Evolutionary conservation across 805 yeast species (phyloP).

Genomic region (Saturnispora dispora): DNA sequence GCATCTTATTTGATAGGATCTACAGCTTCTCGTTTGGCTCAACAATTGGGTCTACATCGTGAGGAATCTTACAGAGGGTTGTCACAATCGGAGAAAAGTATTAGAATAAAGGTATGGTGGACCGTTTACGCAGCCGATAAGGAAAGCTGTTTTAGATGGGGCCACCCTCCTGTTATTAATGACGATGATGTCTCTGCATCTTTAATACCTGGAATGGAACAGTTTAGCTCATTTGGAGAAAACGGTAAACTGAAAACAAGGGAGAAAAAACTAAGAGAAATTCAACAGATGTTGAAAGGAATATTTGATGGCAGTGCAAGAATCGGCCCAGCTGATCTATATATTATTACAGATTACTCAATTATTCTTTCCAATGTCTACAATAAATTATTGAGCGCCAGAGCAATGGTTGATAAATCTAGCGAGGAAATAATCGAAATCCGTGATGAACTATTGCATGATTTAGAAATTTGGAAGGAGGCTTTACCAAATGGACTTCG

Average conservation of each 20-base stretch:
- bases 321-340: conserved; percentile 11
- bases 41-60: conserved; percentile 49
- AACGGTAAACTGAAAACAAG: background rate
- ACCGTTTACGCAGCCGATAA: conserved; percentile 38
- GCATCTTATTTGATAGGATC: conserved; percentile 34
- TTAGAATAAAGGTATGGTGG: conserved; percentile 41
- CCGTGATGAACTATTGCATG: conserved; percentile 14
- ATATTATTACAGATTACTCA: conserved; percentile 18
- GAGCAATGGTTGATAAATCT: conserved; percentile 17
- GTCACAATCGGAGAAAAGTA: conserved; percentile 28
- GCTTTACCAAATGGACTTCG: conserved; percentile 21
- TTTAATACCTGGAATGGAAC: conserved; percentile 18
- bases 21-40: conserved; percentile 44
- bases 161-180: conserved; percentile 40
- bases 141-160: conserved; percentile 35
- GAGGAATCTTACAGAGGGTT: conserved; percentile 34
- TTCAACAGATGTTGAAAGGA: conserved; percentile 9
- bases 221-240: conserved; percentile 15
- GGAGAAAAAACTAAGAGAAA: conserved; percentile 7
- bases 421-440: conserved; percentile 12
- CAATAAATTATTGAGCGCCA: conserved; percentile 23
- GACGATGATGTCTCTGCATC: conserved; percentile 32
- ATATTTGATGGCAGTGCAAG: background rate
- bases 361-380: conserved; percentile 22
- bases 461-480: conserved; percentile 23